Conservation (phyloP, 1,284 basidiomycete species). For the Earliella scabrosa region DNA sequence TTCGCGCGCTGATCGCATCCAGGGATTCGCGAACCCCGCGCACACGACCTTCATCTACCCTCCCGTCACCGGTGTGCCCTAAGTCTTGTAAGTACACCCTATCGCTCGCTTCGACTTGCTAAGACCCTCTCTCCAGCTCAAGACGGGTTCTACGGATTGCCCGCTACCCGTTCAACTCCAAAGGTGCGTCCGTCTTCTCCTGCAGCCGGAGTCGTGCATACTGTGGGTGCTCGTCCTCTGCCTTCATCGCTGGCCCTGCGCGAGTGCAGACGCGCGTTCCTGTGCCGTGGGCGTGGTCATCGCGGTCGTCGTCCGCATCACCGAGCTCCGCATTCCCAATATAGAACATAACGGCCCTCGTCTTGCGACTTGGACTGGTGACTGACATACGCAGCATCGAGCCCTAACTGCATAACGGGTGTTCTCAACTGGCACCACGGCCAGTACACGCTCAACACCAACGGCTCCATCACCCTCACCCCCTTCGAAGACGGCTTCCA, state of each 20-base stretch:
- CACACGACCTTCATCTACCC: constrained; percentile 85
- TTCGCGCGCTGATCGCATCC: constrained; percentile 4
- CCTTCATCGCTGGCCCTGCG: too few relatives aligned
- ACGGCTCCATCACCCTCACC: constrained; percentile 76
- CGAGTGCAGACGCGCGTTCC: too few relatives aligned
- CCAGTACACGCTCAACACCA: constrained; percentile 63
- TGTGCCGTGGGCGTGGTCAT: too few relatives aligned
- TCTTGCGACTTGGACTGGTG: neutral
- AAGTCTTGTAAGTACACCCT: constrained; percentile 79
- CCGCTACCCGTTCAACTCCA: constrained; percentile 84
- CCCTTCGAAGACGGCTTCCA: constrained; percentile 87
- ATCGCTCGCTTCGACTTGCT: neutral
- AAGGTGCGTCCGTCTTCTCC: constrained; percentile 53
- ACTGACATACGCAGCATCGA: constrained; percentile 50
- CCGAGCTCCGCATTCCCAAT: too few relatives aligned
- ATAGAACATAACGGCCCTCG: too few relatives aligned
- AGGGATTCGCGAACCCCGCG: constrained; percentile 85
- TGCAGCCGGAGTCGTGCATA: neutral
- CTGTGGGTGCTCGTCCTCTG: too few relatives aligned
- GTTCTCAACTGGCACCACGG: constrained; percentile 90
- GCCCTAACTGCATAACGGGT: constrained; percentile 83
- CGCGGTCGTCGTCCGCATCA: too few relatives aligned
- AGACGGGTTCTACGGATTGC: constrained; percentile 83
- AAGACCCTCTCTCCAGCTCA: constrained; percentile 46
- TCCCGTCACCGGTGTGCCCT: constrained; percentile 80